These are phyloP conservation scores for Claviceps spartinae DNA, from an alignment of 2,329 filamentous ascomycete genomes.

Conservation along the genomic window DNA sequence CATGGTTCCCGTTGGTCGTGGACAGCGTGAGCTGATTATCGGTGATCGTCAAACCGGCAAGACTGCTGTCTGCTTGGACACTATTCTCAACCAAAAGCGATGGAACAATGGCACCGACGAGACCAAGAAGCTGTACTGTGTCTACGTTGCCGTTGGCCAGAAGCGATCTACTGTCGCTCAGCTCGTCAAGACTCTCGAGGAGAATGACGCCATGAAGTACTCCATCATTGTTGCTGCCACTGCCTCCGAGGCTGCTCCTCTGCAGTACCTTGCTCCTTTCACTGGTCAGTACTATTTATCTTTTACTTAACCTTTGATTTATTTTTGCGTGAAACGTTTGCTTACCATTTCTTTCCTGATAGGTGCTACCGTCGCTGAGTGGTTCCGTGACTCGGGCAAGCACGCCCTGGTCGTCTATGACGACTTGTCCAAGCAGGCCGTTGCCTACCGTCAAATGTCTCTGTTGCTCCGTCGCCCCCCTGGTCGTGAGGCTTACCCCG, in stretches of 20 bases:
- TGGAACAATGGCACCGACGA: conserved; percentile 86
- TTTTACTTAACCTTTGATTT: no score
- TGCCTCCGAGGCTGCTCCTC: conserved; percentile 87
- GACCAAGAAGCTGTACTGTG: conserved; percentile 97
- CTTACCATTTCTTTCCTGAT: background rate
- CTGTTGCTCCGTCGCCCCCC: conserved; percentile 94
- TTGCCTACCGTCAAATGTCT: conserved; percentile 98
- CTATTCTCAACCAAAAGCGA: conserved; percentile 98
- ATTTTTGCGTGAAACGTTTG: background rate
- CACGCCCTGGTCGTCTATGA: conserved; percentile 88
- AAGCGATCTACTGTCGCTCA: conserved; percentile 99
- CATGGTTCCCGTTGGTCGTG: conserved; percentile 99
- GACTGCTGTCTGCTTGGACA: conserved; percentile 94
- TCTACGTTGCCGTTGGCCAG: conserved; percentile 98
- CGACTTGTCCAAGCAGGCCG: conserved; percentile 95
- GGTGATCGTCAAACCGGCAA: conserved; percentile 99
- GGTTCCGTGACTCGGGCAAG: conserved; percentile 71
- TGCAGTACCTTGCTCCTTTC: conserved; percentile 92
- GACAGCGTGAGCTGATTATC: conserved; percentile 99
- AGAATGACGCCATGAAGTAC: conserved; percentile 99
- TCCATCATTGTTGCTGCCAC: conserved; percentile 86
- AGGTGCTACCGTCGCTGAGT: conserved; percentile 45
- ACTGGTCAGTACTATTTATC: conserved; percentile 39
- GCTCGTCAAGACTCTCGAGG: conserved; percentile 98
- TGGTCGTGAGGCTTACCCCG: conserved; percentile 97